Evolutionary conservation across 495 filamentous ascomycete species (phyloP).

Genomic region (Penicillium samsonianum): DNA sequence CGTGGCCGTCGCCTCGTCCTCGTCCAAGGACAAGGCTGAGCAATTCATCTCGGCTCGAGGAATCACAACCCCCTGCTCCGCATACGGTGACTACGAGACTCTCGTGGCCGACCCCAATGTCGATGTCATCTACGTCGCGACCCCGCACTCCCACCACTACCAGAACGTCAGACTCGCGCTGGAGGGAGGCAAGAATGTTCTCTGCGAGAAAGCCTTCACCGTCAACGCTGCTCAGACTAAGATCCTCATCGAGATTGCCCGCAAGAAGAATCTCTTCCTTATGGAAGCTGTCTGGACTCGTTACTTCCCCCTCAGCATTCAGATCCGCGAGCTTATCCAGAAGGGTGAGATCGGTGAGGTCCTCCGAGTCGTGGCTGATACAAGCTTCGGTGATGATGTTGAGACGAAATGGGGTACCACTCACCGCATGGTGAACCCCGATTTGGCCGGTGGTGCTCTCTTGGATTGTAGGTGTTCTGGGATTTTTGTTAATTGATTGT

Average conservation of each 20-base stretch:
- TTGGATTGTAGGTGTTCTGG: slow-evolving; percentile 60
- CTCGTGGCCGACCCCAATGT: slow-evolving; percentile 75
- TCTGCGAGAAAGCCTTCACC: slow-evolving; percentile 93
- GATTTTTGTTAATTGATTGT: not conserved
- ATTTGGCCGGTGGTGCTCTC: slow-evolving; percentile 81
- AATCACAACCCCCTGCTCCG: slow-evolving; percentile 63
- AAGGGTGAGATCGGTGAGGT: slow-evolving; percentile 74
- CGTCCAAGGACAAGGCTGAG: slow-evolving; percentile 64
- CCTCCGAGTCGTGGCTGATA: slow-evolving; percentile 74
- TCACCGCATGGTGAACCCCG: slow-evolving; percentile 84
- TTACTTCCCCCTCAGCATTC: slow-evolving; percentile 80
- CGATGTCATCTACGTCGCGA: slow-evolving; percentile 91
- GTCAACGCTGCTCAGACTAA: slow-evolving; percentile 81
- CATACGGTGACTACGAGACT: slow-evolving; percentile 80
- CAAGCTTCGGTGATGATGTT: slow-evolving; percentile 52
- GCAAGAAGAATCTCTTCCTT: slow-evolving; percentile 80
- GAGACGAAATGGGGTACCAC: slow-evolving; percentile 54
- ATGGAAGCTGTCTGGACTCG: slow-evolving; percentile 98
- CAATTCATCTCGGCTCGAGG: slow-evolving; percentile 70
- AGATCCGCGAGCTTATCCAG: slow-evolving; percentile 70
- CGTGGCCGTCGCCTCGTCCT: slow-evolving; percentile 79
- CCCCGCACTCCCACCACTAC: slow-evolving; percentile 94
- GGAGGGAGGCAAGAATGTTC: slow-evolving; percentile 81
- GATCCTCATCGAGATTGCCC: slow-evolving; percentile 72
- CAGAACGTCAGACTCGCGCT: slow-evolving; percentile 83